Percentiles rank a stretch among this genome's conserved stretches.
phyloP scores from a whole-genome alignment of 2,329 filamentous ascomycete genomes.

The Tolypocladium capitatum region DNA sequence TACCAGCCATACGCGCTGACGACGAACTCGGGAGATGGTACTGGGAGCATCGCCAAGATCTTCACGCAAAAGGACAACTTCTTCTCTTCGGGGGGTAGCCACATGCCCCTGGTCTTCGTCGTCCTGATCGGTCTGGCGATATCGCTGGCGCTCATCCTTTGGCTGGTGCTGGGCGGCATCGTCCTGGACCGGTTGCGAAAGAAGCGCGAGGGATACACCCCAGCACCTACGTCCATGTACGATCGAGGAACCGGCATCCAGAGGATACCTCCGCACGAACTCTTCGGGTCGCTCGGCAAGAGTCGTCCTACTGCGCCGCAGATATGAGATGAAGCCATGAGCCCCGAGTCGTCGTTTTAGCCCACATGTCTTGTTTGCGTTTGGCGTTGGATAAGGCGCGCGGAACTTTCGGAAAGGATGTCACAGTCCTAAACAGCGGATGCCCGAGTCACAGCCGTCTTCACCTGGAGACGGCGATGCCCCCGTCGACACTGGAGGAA shows the following conservation, averaged over 20 bases:
- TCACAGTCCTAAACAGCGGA: neutral
- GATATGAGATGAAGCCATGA: constrained; percentile 24
- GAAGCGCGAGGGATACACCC: constrained; percentile 65
- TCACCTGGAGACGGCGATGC: neutral
- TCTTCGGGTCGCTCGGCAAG: constrained; percentile 39
- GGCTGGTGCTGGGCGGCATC: constrained; percentile 64
- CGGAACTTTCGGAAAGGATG: constrained; percentile 2
- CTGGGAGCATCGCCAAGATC: constrained; percentile 65
- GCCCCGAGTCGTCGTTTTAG: constrained; percentile 12
- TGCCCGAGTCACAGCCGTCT: neutral
- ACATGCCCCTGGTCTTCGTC: constrained; percentile 61
- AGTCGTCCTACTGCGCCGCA: constrained; percentile 32
- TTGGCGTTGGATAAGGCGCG: constrained; percentile 24
- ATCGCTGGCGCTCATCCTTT: constrained; percentile 61
- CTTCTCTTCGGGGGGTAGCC: constrained; percentile 46
- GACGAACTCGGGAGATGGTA: constrained; percentile 46
- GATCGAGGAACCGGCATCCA: constrained; percentile 46
- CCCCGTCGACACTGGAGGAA: neutral
- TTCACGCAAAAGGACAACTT: constrained; percentile 74
- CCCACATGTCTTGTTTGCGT: constrained; percentile 14
- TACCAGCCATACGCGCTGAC: constrained; percentile 73
- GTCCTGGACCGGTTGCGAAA: constrained; percentile 63
- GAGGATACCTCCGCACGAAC: constrained; percentile 47
- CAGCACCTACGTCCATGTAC: constrained; percentile 56
- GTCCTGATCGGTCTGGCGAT: constrained; percentile 73